Percentiles rank a stretch among this genome's conserved stretches.
Evolutionary conservation across 495 filamentous ascomycete species (phyloP).

Genomic region (Talaromyces trachyspermus): DNA sequence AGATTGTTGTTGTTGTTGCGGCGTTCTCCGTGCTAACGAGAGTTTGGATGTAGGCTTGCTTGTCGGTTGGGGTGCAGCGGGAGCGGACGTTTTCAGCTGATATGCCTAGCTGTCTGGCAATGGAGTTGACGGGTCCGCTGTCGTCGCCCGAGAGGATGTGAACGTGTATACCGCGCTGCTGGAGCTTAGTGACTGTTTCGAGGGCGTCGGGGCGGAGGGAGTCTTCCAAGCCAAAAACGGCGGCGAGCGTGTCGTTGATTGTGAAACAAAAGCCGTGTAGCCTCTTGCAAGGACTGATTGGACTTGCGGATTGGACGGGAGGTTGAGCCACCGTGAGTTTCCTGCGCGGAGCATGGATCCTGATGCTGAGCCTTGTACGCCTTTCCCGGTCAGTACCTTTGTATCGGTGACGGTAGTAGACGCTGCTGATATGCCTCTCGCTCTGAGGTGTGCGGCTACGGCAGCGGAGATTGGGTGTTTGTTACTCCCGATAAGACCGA

Average conservation of each 20-base stretch:
- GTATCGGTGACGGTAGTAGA: slow-evolving; percentile 29
- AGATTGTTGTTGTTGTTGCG: slow-evolving; percentile 44
- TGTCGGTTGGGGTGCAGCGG: slow-evolving; percentile 52
- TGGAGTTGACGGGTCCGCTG: slow-evolving; percentile 44
- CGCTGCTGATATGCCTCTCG: slow-evolving; percentile 19
- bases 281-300: slow-evolving; percentile 35
- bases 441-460: slow-evolving; percentile 42
- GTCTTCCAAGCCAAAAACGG: slow-evolving; percentile 55
- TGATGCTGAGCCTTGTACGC: slow-evolving; percentile 30
- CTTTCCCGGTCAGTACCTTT: slow-evolving; percentile 46
- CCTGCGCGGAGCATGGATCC: slow-evolving; percentile 45
- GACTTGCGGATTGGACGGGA: slow-evolving; percentile 30
- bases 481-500: slow-evolving; percentile 43
- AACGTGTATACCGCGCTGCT: slow-evolving; percentile 47
- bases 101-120: slow-evolving; percentile 50
- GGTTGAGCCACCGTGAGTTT: slow-evolving; percentile 54
- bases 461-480: slow-evolving; percentile 66
- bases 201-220: slow-evolving; percentile 50
- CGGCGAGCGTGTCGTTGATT: slow-evolving; percentile 39
- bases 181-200: slow-evolving; percentile 40
- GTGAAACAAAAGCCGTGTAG: slow-evolving; percentile 59
- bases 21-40: slow-evolving; percentile 6
- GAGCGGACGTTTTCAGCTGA: slow-evolving; percentile 35
- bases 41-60: slow-evolving; percentile 53
- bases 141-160: slow-evolving; percentile 69